Conservation (phyloP, 169 alveolate genomes). For the Plasmodium vivax region DNA sequence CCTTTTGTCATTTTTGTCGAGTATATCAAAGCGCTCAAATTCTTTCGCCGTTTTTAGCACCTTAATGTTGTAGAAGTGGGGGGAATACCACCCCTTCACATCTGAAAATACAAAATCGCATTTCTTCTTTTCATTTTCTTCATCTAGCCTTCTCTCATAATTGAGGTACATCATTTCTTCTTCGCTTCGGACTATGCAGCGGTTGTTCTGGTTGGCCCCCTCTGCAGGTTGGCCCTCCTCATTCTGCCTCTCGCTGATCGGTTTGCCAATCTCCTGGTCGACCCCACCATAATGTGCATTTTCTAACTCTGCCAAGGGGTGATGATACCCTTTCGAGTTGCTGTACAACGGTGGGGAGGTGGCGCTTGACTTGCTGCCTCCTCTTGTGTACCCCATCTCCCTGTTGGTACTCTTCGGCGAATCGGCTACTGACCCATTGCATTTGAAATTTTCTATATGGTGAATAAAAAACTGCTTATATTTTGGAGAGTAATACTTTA, state of each 20-base stretch:
- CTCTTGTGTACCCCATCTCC: not conserved
- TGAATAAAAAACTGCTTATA: constrained; percentile 72
- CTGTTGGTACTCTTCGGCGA: constrained; percentile 11
- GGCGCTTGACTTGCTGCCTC: not conserved
- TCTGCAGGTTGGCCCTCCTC: not conserved
- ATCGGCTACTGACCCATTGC: not conserved
- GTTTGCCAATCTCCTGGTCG: not conserved
- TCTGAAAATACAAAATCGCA: constrained; percentile 42
- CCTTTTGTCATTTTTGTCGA: constrained; percentile 32
- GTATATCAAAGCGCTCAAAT: constrained; percentile 55
- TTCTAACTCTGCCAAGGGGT: not conserved
- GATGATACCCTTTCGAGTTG: not conserved
- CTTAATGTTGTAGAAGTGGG: constrained; percentile 66
- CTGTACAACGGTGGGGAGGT: not conserved
- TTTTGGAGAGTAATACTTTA: constrained; percentile 72
- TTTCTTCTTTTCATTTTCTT: constrained; percentile 35
- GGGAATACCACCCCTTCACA: constrained; percentile 72
- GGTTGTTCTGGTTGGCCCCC: not conserved
- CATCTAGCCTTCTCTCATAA: constrained; percentile 9
- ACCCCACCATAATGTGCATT: not conserved
- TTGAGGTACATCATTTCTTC: constrained; percentile 2
- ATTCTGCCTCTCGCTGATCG: not conserved
- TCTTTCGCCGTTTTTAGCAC: constrained; percentile 24
- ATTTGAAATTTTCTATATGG: constrained; percentile 47
- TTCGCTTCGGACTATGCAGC: not conserved